Conservation (phyloP, 257 asterid genomes). For the Scutellaria minor region DNA sequence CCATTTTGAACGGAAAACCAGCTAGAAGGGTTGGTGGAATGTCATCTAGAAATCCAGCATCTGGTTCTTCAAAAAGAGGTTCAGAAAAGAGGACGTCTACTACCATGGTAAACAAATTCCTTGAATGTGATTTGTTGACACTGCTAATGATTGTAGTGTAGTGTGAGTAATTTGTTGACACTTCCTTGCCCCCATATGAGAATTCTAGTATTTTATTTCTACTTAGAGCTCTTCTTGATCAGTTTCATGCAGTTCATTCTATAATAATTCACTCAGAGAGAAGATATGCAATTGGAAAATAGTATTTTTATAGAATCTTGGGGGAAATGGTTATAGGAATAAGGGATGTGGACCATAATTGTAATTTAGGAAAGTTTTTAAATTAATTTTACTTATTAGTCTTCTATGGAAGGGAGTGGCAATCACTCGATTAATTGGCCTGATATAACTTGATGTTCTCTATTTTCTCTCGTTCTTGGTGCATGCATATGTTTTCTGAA, state of each 20-base stretch:
- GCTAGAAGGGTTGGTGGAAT: slow-evolving; percentile 58
- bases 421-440: neutral
- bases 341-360: neutral
- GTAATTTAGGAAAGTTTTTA: slow-evolving; percentile 8
- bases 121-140: slow-evolving; percentile 8
- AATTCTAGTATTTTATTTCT: too few relatives aligned
- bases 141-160: slow-evolving; percentile 31
- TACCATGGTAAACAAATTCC: slow-evolving; percentile 58
- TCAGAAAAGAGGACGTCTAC: slow-evolving; percentile 60
- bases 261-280: neutral
- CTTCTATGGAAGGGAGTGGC: neutral
- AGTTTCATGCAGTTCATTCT: neutral
- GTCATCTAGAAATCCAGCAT: slow-evolving; percentile 55
- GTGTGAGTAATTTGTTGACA: neutral
- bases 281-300: slow-evolving; percentile 6
- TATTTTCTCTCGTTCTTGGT: neutral
- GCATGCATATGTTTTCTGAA: neutral
- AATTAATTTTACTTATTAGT: slow-evolving; percentile 7
- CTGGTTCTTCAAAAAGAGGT: slow-evolving; percentile 69
- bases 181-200: too few relatives aligned
- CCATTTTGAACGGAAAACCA: slow-evolving; percentile 62
- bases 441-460: neutral
- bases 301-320: neutral
- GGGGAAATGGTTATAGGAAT: neutral
- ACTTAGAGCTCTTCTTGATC: neutral